Evolutionary conservation across 805 yeast species (phyloP).

Genomic region (Sugiyamaella americana): DNA sequence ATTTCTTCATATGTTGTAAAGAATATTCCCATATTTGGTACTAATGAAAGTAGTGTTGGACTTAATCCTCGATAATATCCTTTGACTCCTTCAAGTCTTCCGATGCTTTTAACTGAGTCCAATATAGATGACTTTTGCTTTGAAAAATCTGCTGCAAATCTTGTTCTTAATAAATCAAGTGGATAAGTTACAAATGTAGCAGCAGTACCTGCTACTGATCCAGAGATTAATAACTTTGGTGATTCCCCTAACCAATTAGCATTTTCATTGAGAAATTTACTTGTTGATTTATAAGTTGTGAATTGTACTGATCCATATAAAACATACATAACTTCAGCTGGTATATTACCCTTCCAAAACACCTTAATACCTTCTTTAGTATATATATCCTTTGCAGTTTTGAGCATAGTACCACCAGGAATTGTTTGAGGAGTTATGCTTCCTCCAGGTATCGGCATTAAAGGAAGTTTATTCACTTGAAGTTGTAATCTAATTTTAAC

Average conservation of each 20-base stretch:
- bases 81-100: constrained; percentile 35
- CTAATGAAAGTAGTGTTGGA: constrained; percentile 53
- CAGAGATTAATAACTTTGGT: constrained; percentile 51
- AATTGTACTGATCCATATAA: constrained; percentile 84
- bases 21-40: constrained; percentile 67
- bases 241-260: constrained; percentile 31
- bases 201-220: constrained; percentile 68
- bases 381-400: constrained; percentile 39
- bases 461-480: constrained; percentile 29
- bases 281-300: constrained; percentile 56
- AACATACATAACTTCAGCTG: constrained; percentile 83
- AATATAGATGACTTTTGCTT: constrained; percentile 16
- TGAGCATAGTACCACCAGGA: constrained; percentile 21
- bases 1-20: constrained; percentile 59
- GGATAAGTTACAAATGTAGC: constrained; percentile 81
- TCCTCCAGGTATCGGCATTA: constrained; percentile 3
- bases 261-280: constrained; percentile 35
- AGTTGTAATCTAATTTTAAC: constrained; percentile 71
- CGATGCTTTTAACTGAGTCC: neutral
- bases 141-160: constrained; percentile 60
- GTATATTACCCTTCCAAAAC: constrained; percentile 94
- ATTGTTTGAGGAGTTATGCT: constrained; percentile 18
- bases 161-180: constrained; percentile 79
- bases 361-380: constrained; percentile 64
- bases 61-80: constrained; percentile 48